Evolutionary conservation across 2,329 filamentous ascomycete species (phyloP), one percentile per base, ranked within the genome.

Genomic region (Ceratocystis huliohia): DNA sequence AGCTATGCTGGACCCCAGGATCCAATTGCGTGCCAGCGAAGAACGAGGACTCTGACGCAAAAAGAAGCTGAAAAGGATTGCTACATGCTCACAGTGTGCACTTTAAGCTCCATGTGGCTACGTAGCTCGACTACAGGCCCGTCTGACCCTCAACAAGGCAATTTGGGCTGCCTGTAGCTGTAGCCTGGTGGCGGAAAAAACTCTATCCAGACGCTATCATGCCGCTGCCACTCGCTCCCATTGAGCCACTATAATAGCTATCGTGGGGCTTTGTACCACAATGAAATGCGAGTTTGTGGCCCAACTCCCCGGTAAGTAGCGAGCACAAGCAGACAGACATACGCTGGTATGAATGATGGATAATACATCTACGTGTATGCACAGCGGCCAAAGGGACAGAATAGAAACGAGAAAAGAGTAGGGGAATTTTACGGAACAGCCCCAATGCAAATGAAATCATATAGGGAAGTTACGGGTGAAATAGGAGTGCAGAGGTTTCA

Each of bases 401-500:
- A 22, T 6, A n/a, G 25, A 25, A 30, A 30, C 25, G 53, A 57
- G 53, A 17, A 17, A 30, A 57, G 53, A 28, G 22, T 28, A 22
- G 17, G 4, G 30, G 10, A 30, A 57, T 28, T 33, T 57, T 30
- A 17, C 53, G 25, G 15, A 57, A 17, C 25, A 57, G 37, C 53
- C 22, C 13, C 53, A 57, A 30, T 3, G 3, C 53, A 57, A 5
- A 57, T n/a, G 5, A 50, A 41, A 13, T 41, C 37, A 50, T 13
- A n/a, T 50, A 13, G 8, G 53, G 15, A 57, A 17, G 8, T 2
- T 57, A 30, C 22, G 53, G 20, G 53, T 28, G 53, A 30, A 57
- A 57, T 30, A 57, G 53, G 53, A 57, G 53, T 28, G 17, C 22
- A 30, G 25, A 57, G 5, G 53, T 57, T 57, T 57, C 53, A 57